Base-by-base conservation (phyloP, 805 yeast species). In the Barnettozyma siamensis region DNA sequence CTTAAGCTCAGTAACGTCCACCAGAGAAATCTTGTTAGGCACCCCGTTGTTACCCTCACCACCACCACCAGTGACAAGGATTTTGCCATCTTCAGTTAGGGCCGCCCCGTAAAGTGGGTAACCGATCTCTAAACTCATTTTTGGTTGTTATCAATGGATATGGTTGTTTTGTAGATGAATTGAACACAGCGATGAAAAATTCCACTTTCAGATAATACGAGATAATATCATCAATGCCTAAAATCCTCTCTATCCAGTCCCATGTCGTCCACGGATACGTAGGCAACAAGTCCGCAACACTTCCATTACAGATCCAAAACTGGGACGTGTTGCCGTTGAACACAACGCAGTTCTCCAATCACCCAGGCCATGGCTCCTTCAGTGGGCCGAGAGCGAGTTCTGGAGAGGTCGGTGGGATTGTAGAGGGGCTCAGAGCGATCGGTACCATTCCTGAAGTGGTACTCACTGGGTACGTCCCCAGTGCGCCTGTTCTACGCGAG, bases 221-320 rank as follows among this genome's bases (percentile, higher is more conserved):
- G 7, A 27, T 8, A 34, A 26, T 10, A 23, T 5, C 7, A 1
- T 24, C 23, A 13, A 31, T 43, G 31, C 40, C 40, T 33, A 58
- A 50, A 36, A 53, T 67, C 9, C 68, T 83, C 2, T 72, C 85
- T 3, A 69, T 88, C 9, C 91, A 87, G 51, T 87, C 96, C 4
- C 97, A 93, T 60, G 98, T 93, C 2, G 88, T 79, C 3, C 98
- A 91, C 58, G 99, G 99, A 3, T 83, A 87, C 54, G 99, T 93
- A 2, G 99, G 99, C 1, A 88, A 88, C 59, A 75, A 80, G 43
- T 95, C 96, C 0, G 86, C 93, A 1, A 84, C 91, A 2, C 85
- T 93, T 57, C 96, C 98, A 0, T 64, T 91, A 18, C 97, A 91
- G 57, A 67, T 78, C 32, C 69, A 76, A 34, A 94, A 93, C 0